These are phyloP conservation scores for Eucalyptus lansdowneana DNA, from an alignment of 345 rosid species.

Conservation along the genomic window DNA sequence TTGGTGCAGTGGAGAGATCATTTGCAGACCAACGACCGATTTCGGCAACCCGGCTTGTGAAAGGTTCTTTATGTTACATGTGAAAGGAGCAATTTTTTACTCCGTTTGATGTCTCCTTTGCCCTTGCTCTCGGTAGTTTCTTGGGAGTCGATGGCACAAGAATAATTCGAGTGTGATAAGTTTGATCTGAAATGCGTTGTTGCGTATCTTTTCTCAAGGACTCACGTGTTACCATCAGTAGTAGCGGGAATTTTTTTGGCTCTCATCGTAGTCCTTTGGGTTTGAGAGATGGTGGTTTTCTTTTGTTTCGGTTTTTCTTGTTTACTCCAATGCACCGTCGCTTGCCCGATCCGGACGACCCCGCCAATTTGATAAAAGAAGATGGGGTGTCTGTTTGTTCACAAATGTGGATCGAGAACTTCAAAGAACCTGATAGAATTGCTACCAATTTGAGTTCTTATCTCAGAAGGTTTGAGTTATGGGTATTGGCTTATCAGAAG, in stretches of 20 bases:
- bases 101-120: background rate
- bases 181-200: background rate
- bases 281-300: background rate
- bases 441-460: slow-evolving; percentile 48
- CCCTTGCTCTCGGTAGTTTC: background rate
- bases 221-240: background rate
- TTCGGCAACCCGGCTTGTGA: background rate
- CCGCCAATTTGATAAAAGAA: slow-evolving; percentile 68
- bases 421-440: slow-evolving; percentile 32
- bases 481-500: slow-evolving; percentile 94
- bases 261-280: background rate
- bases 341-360: slow-evolving; percentile 75
- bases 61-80: background rate
- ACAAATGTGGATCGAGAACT: slow-evolving; percentile 82
- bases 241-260: background rate
- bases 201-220: background rate
- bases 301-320: slow-evolving; percentile 30
- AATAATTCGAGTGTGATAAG: background rate
- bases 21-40: background rate
- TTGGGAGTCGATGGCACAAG: background rate
- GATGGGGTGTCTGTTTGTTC: slow-evolving; percentile 91
- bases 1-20: background rate
- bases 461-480: slow-evolving; percentile 73
- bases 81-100: background rate
- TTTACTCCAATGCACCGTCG: slow-evolving; percentile 40